Evolutionary conservation across 805 yeast species (phyloP), one percentile per base, ranked within the genome.

Genomic region (Kodamaea laetipori): DNA sequence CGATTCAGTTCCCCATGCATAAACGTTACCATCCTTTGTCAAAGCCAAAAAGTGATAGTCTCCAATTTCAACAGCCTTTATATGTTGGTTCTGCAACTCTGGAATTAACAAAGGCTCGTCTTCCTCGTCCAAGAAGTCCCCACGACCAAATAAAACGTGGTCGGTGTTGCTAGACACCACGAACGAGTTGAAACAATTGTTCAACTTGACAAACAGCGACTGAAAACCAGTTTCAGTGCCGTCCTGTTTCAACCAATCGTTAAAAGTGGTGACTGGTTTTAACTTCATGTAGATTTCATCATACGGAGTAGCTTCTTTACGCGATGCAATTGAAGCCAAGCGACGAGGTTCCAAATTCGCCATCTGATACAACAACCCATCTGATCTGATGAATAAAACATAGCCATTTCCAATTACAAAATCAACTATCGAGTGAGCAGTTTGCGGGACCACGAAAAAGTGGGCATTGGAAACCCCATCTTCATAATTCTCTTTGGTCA

Each of bases 41-140:
- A 86, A 63, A 0, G 87, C 92, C 36, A 86, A 53, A 23, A 58
- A 69, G 56, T 86, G 95, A 54, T 84, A 80, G 57, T 86, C 94
- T 1, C 92, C 95, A 41, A 81, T 76, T 0, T 78, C 81, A 1
- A 85, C 64, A 2, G 82, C 74, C 4, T 79, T 69, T 23, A 84
- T 72, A 1, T 71, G 69, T 17, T 58, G 69, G 5, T 73, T 61
- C 50, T 78, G 81, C 10, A 79, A 51, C 35, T 74, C 78, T 0
- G 63, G 58, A 8, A 71, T 47, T 1, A 71, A 45, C 1, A 44
- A 37, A 0, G 78, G 77, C 13, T 56, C 31, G 24, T 43, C 6
- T 44, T 49, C 18, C 35, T 47, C 30, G 36, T 12, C 42, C 27
- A 45, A 27, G 15, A 40, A 37, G 4, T 17, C 54, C 17, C 50